Evolutionary conservation across 495 filamentous ascomycete genomes (phyloP), one percentile per base, ranked within the genome.

Genomic region (Daldinia decipiens): DNA sequence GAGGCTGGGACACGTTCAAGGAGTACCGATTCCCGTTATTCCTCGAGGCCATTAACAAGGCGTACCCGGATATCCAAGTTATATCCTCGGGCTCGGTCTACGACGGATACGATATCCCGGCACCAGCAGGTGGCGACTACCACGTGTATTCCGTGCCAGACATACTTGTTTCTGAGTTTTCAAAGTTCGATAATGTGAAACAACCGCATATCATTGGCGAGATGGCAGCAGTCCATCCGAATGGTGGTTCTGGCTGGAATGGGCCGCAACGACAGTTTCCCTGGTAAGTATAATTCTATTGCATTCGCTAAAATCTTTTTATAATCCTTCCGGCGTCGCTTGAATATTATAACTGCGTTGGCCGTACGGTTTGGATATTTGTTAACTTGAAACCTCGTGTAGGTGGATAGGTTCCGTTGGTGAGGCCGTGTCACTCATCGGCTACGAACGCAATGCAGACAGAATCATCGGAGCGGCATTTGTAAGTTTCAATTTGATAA

Each of bases 351-450:
- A 8, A 27, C 38, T 17, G n/a, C 13, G 12, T 17, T 2, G 5
- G 5, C 15, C 26, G 24, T 8, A 6, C 26, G 13, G 26, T 2
- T 29, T 53, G 24, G 26, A 31, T 43, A 11, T 43, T 4, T 79
- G 80, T 76, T 83, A 57, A 80, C 73, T 57, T 65, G 17, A 47
- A 34, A 3, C 7, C 24, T 7, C 40, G 5, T n/a, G 11, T 34
- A 75, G 73, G 73, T 90, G 87, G 87, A 84, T 83, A 61, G 87
- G 86, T 40, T 83, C 84, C 45, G 86, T 91, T 40, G 84, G 81
- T 26, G 90, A 93, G 70, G 89, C 89, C 2, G 85, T 92, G 29
- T 90, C 87, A 67, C 83, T 91, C 67, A 83, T 93, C 38, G 89
- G 88, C 27, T 82, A 87, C 45, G 90, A 93, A 78, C 82, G 89